Evolutionary conservation across 2,329 filamentous ascomycete genomes (phyloP).

Genomic region (Nigrospora oryzae): DNA sequence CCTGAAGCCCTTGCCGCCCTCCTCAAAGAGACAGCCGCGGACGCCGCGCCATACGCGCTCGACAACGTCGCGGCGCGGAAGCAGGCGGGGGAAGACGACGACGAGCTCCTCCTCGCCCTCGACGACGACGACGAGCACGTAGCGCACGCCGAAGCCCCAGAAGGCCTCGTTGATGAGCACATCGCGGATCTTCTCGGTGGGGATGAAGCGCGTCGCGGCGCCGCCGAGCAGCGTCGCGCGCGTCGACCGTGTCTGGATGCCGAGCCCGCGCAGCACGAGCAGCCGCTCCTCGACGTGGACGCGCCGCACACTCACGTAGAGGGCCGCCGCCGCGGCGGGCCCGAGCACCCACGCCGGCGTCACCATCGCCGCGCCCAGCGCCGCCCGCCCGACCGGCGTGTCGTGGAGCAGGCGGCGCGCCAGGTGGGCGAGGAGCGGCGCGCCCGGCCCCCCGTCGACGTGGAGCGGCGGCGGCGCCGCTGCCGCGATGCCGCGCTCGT

Average conservation of each 20-base stretch:
- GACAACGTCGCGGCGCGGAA: conserved; percentile 67
- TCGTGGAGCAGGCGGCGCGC: conserved; percentile 7
- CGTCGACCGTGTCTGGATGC: conserved; percentile 77
- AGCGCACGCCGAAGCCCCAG: conserved; percentile 79
- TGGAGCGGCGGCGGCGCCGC: conserved; percentile 1
- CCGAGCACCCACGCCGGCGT: conserved; percentile 31
- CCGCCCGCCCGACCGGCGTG: conserved; percentile 20
- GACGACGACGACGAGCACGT: conserved; percentile 84
- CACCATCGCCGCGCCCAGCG: conserved; percentile 20
- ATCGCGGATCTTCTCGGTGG: conserved; percentile 85
- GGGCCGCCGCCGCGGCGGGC: conserved; percentile 22
- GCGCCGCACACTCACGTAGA: conserved; percentile 37
- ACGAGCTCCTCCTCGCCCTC: conserved; percentile 82
- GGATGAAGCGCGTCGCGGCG: conserved; percentile 57
- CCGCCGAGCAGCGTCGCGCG: conserved; percentile 43
- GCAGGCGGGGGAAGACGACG: conserved; percentile 82
- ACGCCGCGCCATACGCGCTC: conserved; percentile 88
- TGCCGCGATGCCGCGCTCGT: no score
- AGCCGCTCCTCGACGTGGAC: conserved; percentile 68
- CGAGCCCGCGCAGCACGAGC: conserved; percentile 78
- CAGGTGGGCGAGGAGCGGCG: conserved; percentile 8
- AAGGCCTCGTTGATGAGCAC: conserved; percentile 95
- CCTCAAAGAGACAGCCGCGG: conserved; percentile 72
- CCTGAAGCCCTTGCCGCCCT: neutral
- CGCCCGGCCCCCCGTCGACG: neutral